A percentile compares a stretch with the other conserved stretches of the same genome.
phyloP scores from a whole-genome alignment of 305 asterid genomes.

The Plantago lanceolata region DNA sequence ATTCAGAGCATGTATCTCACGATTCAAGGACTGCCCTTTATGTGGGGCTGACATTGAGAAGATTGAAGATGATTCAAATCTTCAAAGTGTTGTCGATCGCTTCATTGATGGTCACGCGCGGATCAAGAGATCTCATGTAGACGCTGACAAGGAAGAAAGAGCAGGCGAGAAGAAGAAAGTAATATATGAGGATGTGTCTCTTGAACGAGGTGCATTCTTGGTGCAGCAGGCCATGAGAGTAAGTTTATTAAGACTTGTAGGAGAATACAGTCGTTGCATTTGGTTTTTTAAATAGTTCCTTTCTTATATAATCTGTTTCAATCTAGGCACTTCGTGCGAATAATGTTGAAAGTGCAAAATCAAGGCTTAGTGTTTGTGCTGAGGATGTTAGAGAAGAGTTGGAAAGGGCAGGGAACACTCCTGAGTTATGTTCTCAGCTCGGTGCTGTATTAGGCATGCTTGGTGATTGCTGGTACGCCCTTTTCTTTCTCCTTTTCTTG shows the following conservation, averaged over 20 bases:
- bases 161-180: constrained; percentile 56
- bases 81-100: constrained; percentile 82
- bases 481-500: constrained; percentile 10
- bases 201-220: constrained; percentile 87
- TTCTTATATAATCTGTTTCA: constrained; percentile 22
- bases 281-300: constrained; percentile 2
- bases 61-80: constrained; percentile 73
- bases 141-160: constrained; percentile 48
- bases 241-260: constrained; percentile 22
- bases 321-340: constrained; percentile 86
- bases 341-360: constrained; percentile 86
- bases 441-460: constrained; percentile 98
- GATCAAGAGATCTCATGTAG: constrained; percentile 77
- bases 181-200: constrained; percentile 87
- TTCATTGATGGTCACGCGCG: constrained; percentile 98
- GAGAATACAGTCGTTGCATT: too few relatives aligned
- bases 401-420: constrained; percentile 62
- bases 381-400: constrained; percentile 85
- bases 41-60: constrained; percentile 97
- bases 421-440: constrained; percentile 87
- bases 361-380: constrained; percentile 73
- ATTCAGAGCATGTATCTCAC: constrained; percentile 72
- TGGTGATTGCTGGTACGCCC: constrained; percentile 89
- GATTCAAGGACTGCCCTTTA: constrained; percentile 84
- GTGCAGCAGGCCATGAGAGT: constrained; percentile 99